phyloP scores from a whole-genome alignment of 2,329 filamentous ascomycete species.

The Purpureocillium takamizusanense region DNA sequence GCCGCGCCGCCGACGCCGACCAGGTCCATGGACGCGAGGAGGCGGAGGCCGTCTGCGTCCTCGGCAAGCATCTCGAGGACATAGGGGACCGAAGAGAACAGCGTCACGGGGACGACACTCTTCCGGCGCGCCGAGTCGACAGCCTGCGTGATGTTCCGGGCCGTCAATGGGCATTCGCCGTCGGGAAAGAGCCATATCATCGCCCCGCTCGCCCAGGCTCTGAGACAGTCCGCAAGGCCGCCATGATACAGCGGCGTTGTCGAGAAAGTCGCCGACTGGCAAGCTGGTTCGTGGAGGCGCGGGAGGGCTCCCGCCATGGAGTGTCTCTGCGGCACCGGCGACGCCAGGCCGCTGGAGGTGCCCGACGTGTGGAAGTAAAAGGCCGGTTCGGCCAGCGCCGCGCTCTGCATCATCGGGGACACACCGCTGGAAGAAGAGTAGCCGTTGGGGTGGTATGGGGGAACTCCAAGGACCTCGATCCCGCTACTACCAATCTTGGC shows the following conservation, averaged over 20 bases:
- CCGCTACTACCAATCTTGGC: too few species aligned
- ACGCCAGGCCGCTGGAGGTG: constrained; percentile 54
- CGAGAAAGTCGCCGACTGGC: constrained; percentile 44
- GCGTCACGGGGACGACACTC: constrained; percentile 27
- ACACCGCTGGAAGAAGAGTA: too few species aligned
- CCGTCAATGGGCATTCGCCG: constrained; percentile 45
- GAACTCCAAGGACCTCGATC: too few species aligned
- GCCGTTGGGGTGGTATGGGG: too few species aligned
- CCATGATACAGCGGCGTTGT: constrained; percentile 60
- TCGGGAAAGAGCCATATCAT: constrained; percentile 56
- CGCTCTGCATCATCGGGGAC: constrained; percentile 4
- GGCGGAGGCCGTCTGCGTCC: constrained; percentile 27
- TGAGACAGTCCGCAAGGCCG: constrained; percentile 52
- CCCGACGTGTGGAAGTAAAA: constrained; percentile 58
- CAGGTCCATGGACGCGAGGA: constrained; percentile 44
- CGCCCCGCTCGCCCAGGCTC: constrained; percentile 51
- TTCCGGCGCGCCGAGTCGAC: constrained; percentile 26
- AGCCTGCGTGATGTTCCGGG: constrained; percentile 39
- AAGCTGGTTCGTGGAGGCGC: constrained; percentile 23
- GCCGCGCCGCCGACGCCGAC: constrained; percentile 58
- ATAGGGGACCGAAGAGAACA: constrained; percentile 55
- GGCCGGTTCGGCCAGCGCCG: constrained; percentile 28
- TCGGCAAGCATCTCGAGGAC: constrained; percentile 44
- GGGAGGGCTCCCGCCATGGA: constrained; percentile 47
- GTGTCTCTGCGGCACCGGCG: constrained; percentile 48